Base-by-base conservation (phyloP, 345 rosid genomes). In the Ricinus communis region DNA sequence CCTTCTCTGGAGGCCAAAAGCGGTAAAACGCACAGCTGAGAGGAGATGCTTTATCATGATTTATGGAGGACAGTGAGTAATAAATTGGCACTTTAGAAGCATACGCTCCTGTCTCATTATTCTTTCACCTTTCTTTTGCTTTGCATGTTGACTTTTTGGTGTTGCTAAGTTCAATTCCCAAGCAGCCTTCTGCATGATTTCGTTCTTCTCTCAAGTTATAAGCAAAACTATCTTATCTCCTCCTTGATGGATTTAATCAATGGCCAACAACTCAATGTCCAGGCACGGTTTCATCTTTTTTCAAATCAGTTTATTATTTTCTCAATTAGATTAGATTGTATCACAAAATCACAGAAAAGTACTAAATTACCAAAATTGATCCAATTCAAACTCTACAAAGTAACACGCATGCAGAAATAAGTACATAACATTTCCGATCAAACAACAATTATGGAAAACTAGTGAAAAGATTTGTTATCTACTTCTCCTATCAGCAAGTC, bases 401-500 rank as follows among this genome's bases (percentile, higher is more conserved):
- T 59, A 15, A 46, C 49, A 63, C 10, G 1, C 27, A 51, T 25
- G 18, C 21, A 58, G 62, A 58, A 18, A 58, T 27, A 11, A 56
- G 28, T 31, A 53, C 61, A 36, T 14, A 31, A 58, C 65, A 38
- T 3, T 18, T 36, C 45, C 30, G 14, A 59, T 40, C 15, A 4
- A 15, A 40, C 14, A 14, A 24, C 14, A 6, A 40, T 18, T n/a
- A n/a, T n/a, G n/a, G n/a, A n/a, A n/a, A n/a, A n/a, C n/a, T n/a
- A n/a, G n/a, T n/a, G n/a, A n/a, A n/a, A n/a, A n/a, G n/a, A 8
- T 27, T 28, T 9, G 22, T 40, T 43, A 18, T 56, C 18, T 59
- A 36, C 33, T 24, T 59, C 57, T 36, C 55, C 21, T 52, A 22
- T 22, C 16, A 3, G 30, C n/a, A 15, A 77, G 16, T 73, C 81